Base-by-base conservation (phyloP, 1,284 basidiomycete genomes). In the Cutaneotrichosporon sp. region DNA sequence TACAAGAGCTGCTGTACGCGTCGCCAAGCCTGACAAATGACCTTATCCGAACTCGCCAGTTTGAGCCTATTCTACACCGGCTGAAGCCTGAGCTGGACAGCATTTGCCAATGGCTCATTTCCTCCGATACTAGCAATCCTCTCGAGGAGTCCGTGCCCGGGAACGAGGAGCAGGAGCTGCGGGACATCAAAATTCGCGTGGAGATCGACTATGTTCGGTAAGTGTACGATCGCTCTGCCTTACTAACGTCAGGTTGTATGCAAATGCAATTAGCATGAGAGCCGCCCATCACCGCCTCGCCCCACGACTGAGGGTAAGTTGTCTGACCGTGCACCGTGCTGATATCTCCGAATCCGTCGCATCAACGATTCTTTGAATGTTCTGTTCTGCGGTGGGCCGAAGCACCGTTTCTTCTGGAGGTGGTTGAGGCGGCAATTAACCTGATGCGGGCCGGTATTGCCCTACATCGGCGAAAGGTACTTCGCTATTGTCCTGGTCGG, bases 171-270 rank as follows among this genome's bases (percentile, higher is more conserved):
- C 27, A 19, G 4, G 55, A 60, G 47, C 26, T 59, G 27, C 59
- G 51, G 17, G 58, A 60, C 32, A 52, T 62, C 26, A 29, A 51
- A 5, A 51, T 55, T 51, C 45, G 57, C 4, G 25, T 62, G 20
- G 60, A 62, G 46, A 43, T 55, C n/a, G 57, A 62, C 46, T 60
- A 62, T 34, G 54, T 62, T 16, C 22, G 55, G 60, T 57, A 26
- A 17, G 17, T n/a, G n/a, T 34, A 20, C 14, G 17, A 9, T 31
- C 20, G 14, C 29, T 14, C 29, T 31, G 29, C 29, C 14, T 31
- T 14, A 31, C 19, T 31, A 17, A 31, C n/a, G 10, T 2, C 33
- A 61, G 59, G 12, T 45, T 62, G 17, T 62, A 62, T 25, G 54
- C 52, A 16, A 62, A 62, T 35, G 52, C 60, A 2, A 59, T 59